Percentiles rank a stretch among this genome's conserved stretches.
Evolutionary conservation across 805 yeast species (phyloP).

Genomic region (Kodamaea neixiangensis): DNA sequence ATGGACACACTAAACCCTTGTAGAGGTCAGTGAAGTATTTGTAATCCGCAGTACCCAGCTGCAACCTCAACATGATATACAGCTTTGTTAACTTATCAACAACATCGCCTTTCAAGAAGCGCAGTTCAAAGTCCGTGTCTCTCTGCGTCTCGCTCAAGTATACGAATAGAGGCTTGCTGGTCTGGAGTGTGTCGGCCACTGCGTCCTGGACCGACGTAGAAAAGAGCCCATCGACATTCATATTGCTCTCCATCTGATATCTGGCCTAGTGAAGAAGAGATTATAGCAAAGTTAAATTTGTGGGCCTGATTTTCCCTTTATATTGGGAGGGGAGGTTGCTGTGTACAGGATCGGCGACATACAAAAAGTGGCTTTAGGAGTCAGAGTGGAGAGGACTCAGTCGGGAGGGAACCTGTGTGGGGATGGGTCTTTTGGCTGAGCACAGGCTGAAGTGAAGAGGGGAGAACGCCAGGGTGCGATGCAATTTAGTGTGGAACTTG

Average conservation of each 20-base stretch:
- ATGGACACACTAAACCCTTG: conserved; percentile 52
- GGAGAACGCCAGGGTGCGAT: too few relatives aligned
- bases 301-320: not conserved
- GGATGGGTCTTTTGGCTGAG: too few relatives aligned
- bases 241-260: not conserved
- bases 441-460: too few relatives aligned
- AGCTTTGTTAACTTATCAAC: not conserved
- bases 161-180: conserved; percentile 26
- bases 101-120: conserved; percentile 11
- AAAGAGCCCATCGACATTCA: conserved; percentile 15
- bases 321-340: not conserved
- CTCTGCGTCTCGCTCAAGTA: conserved; percentile 18
- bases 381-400: not conserved
- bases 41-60: conserved; percentile 21
- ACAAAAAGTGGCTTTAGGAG: not conserved
- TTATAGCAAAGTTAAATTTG: not conserved
- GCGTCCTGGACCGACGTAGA: conserved; percentile 25
- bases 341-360: not conserved
- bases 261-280: too few relatives aligned
- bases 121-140: conserved; percentile 17
- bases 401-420: too few relatives aligned
- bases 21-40: conserved; percentile 54
- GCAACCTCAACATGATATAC: conserved; percentile 19
- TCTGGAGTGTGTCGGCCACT: conserved; percentile 20
- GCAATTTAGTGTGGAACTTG: too few relatives aligned